Base-by-base conservation (phyloP, 1,284 basidiomycete genomes). In the Vanrija humicola region DNA sequence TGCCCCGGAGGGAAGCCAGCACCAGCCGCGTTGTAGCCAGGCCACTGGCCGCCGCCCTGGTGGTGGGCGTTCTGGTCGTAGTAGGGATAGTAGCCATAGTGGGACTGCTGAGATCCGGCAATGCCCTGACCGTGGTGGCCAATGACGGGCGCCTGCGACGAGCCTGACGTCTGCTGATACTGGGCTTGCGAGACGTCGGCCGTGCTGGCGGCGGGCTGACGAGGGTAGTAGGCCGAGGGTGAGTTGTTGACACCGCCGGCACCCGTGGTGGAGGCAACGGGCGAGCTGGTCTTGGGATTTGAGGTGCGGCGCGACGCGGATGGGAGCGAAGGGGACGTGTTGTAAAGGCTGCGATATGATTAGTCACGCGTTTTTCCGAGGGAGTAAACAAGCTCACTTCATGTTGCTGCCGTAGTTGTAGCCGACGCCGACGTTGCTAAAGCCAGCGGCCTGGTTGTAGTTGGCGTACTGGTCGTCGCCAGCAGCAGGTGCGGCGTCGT, bases 301-400 rank as follows among this genome's bases (percentile, higher is more conserved):
- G 67, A 69, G 3, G 65, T 62, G 5, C 69, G 56, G 15, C 69
- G 62, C 6, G 64, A 62, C 3, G 58, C 61, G 0, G 67, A 66
- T 12, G 63, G 57, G 6, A 63, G 57, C 12, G 60, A 54, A 6
- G 66, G 60, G 14, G 64, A 63, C 0, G 62, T 56, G 44, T 63
- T 61, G 61, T 66, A 64, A 25, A 64, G 52, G 44, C 56, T 64
- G 49, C 25, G 49, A 39, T 9, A 12, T 12, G 34, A 34, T 34
- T 34, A 34, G 34, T 34, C 34, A 34, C 9, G 12, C 10, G 12
- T 34, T 34, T 12, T 34, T 34, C 14, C 2, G 34, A 34, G 2
- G 14, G 28, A 15, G 34, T 34, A 34, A 34, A 34, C 34, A 19
- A 65, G 21, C 66, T 58, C 53, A 69, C 68, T 55, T 62, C 50